These are phyloP conservation scores for Cyamopsis tetragonoloba DNA, from an alignment of 306 rosid species.

Conservation along the genomic window DNA sequence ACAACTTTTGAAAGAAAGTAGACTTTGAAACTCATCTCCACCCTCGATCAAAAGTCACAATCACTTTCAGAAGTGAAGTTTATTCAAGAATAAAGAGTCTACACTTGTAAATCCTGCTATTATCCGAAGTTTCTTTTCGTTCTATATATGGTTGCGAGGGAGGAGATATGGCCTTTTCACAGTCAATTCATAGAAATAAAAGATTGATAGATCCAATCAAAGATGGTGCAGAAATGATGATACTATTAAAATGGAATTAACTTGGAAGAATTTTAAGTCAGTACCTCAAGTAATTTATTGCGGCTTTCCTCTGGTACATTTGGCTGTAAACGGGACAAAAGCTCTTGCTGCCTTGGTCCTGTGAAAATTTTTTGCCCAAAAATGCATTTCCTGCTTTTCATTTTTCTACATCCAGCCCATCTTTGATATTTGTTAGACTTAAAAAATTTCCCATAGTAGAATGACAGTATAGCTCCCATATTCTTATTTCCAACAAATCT, in stretches of 20 bases:
- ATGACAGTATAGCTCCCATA: slow-evolving; percentile 72
- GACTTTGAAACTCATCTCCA: background rate
- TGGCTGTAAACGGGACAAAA: slow-evolving; percentile 65
- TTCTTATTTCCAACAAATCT: slow-evolving; percentile 57
- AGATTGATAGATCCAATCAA: background rate
- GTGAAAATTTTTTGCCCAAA: slow-evolving; percentile 72
- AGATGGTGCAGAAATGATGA: background rate
- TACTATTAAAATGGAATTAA: slow-evolving; percentile 8
- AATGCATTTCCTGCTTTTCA: slow-evolving; percentile 55
- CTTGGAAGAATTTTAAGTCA: slow-evolving; percentile 12
- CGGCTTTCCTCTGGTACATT: slow-evolving; percentile 47
- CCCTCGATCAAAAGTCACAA: background rate
- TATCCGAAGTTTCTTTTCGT: background rate
- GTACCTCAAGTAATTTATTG: slow-evolving; percentile 56
- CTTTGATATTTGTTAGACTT: slow-evolving; percentile 60
- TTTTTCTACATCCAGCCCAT: slow-evolving; percentile 76
- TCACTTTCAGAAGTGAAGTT: background rate
- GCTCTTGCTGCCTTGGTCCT: slow-evolving; percentile 78
- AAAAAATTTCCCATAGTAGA: slow-evolving; percentile 82
- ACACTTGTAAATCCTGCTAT: background rate
- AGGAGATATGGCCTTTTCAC: background rate
- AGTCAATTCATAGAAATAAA: background rate
- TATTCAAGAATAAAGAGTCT: slow-evolving; percentile 10
- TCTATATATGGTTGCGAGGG: background rate
- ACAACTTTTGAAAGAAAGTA: background rate